These are phyloP conservation scores for Phytophthora melonis DNA, from an alignment of 352 stramenopile species.

Conservation along the genomic window DNA sequence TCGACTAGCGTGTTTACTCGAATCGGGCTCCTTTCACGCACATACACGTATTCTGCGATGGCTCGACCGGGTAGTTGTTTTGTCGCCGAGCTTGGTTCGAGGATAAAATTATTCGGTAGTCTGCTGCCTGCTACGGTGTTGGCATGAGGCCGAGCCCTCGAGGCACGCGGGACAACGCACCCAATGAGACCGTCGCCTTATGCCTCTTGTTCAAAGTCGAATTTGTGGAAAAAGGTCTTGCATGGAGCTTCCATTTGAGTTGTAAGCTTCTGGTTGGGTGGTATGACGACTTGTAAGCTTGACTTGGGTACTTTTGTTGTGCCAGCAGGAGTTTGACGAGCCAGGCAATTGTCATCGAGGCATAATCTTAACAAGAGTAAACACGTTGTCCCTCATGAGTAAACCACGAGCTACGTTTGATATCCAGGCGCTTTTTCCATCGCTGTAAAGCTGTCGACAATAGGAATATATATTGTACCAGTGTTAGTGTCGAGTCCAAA, in stretches of 20 bases:
- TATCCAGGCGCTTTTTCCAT: not conserved
- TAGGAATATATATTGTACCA: too few relatives aligned
- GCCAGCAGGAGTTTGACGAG: too few relatives aligned
- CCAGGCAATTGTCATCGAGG: not conserved
- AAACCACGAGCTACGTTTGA: not conserved
- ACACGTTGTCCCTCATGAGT: not conserved
- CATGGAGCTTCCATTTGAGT: too few relatives aligned
- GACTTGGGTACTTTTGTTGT: too few relatives aligned
- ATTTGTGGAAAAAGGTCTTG: too few relatives aligned
- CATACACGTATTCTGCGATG: too few relatives aligned
- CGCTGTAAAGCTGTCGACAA: too few relatives aligned
- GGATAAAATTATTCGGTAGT: not conserved
- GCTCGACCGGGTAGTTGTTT: not conserved
- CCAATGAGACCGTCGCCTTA: not conserved
- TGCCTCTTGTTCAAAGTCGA: not conserved
- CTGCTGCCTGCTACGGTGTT: not conserved
- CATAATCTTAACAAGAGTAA: not conserved
- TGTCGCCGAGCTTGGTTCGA: not conserved
- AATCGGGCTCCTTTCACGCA: too few relatives aligned
- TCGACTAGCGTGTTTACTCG: too few relatives aligned
- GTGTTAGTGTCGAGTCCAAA: too few relatives aligned
- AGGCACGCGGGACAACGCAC: not conserved
- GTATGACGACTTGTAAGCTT: not conserved
- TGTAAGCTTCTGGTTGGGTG: too few relatives aligned
- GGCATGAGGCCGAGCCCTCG: not conserved